Conservation (phyloP, 2,329 filamentous ascomycete species). For the Chalara sp. region DNA sequence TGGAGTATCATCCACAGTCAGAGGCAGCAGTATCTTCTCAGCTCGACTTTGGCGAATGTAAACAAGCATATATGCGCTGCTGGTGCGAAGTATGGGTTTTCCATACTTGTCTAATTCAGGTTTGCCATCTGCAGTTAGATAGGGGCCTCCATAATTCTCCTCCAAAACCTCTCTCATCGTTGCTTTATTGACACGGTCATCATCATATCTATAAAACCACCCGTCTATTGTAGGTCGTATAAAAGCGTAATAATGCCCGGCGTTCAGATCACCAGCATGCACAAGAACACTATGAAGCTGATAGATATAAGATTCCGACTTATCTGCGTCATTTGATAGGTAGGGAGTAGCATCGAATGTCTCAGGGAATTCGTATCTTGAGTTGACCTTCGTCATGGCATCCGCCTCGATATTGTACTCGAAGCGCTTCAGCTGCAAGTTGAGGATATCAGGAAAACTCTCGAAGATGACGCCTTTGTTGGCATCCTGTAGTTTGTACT, state of each 20-base stretch:
- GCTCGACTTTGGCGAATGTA: constrained; percentile 85
- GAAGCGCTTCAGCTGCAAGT: constrained; percentile 93
- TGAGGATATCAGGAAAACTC: constrained; percentile 87
- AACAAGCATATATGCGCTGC: constrained; percentile 97
- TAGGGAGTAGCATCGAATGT: constrained; percentile 80
- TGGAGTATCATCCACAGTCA: constrained; percentile 74
- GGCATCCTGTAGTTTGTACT: constrained; percentile 89
- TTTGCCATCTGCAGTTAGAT: constrained; percentile 40
- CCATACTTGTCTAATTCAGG: constrained; percentile 47
- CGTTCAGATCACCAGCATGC: constrained; percentile 93
- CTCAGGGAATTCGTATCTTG: constrained; percentile 84
- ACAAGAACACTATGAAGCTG: constrained; percentile 92
- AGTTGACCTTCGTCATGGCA: constrained; percentile 98
- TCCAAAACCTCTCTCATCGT: constrained; percentile 88
- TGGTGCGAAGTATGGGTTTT: constrained; percentile 54
- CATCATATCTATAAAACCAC: constrained; percentile 94
- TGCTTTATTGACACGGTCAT: constrained; percentile 92
- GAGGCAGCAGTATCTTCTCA: constrained; percentile 73
- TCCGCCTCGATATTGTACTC: constrained; percentile 96
- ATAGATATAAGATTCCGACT: constrained; percentile 83
- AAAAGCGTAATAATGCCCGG: constrained; percentile 97
- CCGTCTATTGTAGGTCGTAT: constrained; percentile 90
- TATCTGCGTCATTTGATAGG: constrained; percentile 78
- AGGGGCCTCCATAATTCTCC: constrained; percentile 94
- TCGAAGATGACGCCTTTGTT: constrained; percentile 98